Percentiles rank a stretch among this genome's conserved stretches.
Evolutionary conservation across 768 basidiomycete species (phyloP).

Genomic region (Psilocybe azurescens): DNA sequence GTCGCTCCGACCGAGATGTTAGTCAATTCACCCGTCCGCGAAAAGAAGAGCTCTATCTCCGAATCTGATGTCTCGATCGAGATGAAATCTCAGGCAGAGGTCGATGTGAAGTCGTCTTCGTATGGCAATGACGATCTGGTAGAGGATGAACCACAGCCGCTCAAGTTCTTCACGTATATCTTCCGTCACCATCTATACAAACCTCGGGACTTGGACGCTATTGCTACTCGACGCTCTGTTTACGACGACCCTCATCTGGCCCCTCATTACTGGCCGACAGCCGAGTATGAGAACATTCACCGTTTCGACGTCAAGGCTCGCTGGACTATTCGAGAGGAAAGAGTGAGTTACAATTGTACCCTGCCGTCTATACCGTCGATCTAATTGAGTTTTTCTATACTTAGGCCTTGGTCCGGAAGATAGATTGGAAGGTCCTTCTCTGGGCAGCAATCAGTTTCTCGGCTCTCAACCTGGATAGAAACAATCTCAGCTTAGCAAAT

Average conservation of each 20-base stretch:
- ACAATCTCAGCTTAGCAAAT: conserved; percentile 68
- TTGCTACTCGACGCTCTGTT: conserved; percentile 55
- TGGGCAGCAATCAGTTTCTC: conserved; percentile 42
- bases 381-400: background rate
- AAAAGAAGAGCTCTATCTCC: conserved; percentile 5
- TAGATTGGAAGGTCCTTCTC: conserved; percentile 62
- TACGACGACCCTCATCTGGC: conserved; percentile 55
- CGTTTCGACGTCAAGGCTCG: conserved; percentile 61
- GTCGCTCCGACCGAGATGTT: conserved; percentile 3
- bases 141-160: conserved; percentile 40
- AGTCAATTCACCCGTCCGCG: conserved; percentile 6
- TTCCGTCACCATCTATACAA: conserved; percentile 30
- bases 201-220: conserved; percentile 38
- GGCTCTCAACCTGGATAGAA: conserved; percentile 55
- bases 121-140: conserved; percentile 33
- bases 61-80: conserved; percentile 13
- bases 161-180: conserved; percentile 39
- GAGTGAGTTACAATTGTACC: conserved; percentile 29
- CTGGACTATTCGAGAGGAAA: conserved; percentile 66
- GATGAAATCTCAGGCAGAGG: conserved; percentile 13
- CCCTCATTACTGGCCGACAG: conserved; percentile 52
- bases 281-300: conserved; percentile 58
- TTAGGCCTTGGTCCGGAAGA: conserved; percentile 55
- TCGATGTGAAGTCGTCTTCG: conserved; percentile 20
- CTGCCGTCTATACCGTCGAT: background rate